These are phyloP conservation scores for Fusarium sambucinum DNA, from an alignment of 2,329 filamentous ascomycete species.

Conservation along the genomic window DNA sequence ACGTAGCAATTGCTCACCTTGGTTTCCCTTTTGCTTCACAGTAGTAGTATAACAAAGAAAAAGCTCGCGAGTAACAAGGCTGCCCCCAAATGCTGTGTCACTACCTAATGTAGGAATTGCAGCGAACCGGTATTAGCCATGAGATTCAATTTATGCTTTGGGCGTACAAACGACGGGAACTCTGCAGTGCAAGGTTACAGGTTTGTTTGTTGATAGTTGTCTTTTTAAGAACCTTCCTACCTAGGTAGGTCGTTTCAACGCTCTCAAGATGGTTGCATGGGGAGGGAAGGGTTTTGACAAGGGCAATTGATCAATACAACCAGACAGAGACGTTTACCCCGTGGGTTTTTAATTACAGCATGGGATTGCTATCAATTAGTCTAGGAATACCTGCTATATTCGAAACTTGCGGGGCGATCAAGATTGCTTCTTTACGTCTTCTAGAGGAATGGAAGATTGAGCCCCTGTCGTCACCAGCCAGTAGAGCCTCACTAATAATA, in stretches of 20 bases:
- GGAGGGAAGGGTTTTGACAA: constrained; percentile 13
- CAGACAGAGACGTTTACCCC: constrained; percentile 8
- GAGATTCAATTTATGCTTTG: constrained; percentile 24
- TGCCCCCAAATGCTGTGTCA: constrained; percentile 26
- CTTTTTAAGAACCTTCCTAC: constrained; percentile 30
- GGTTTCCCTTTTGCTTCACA: background rate
- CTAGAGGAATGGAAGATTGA: constrained; percentile 11
- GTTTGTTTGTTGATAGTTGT: constrained; percentile 2
- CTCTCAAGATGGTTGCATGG: constrained; percentile 24
- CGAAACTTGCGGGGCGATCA: constrained; percentile 20
- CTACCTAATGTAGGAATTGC: constrained; percentile 44
- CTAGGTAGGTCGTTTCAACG: constrained; percentile 38
- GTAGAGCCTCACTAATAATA: constrained; percentile 1
- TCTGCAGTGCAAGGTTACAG: constrained; percentile 34
- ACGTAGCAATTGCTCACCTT: background rate
- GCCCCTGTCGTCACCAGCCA: constrained; percentile 5
- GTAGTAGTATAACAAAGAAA: constrained; percentile 3
- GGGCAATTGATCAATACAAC: constrained; percentile 8
- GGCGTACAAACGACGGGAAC: constrained; percentile 29
- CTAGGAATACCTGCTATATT: background rate
- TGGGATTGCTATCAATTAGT: background rate
- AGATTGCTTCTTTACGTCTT: constrained; percentile 11
- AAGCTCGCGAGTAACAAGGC: constrained; percentile 24
- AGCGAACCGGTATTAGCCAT: constrained; percentile 40
- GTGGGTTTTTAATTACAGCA: constrained; percentile 3